Base-by-base conservation (phyloP, 2,329 filamentous ascomycete species). In the Aspergillus floridensis region DNA sequence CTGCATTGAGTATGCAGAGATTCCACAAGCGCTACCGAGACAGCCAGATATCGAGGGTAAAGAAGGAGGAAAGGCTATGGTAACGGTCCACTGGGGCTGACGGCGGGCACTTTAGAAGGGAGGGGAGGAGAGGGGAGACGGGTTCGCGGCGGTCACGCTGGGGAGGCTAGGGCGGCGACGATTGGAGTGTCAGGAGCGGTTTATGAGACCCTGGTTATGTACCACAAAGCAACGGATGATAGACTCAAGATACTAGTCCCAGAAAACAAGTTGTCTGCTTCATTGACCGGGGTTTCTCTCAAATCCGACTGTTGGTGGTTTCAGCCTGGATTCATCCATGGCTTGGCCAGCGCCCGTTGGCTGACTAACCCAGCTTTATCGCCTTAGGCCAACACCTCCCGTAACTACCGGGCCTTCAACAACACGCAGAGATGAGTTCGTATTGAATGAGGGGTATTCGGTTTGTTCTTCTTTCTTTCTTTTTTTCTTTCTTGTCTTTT, bases 1-100 rank as follows among this genome's bases (percentile, higher is more conserved):
- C 70, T 61, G 69, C 74, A 76, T 76, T 73, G 73, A 68, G 62
- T 57, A 57, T 49, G 49, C 6, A 29, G 50, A 49, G 22, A 35
- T 21, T 49, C 47, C 26, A 56, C 59, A 44, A 49, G 26, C 22
- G 49, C 38, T 50, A 56, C 31, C 44, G 50, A 21, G 47, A 41
- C 38, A 29, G 24, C 46, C 26, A 47, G 21, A 16, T 29, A 22
- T 32, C 16, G 32, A 52, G 41, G 54, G 41, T 26, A 29, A 44
- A n/a, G n/a, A 56, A 32, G 38, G 50, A 55, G 56, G 24, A 24
- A 57, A 38, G 31, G 56, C 56, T 57, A 46, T 55, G 22, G 57
- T 44, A 56, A 48, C 58, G 41, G 59, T 50, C 19, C 53, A 22
- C 41, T 44, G 38, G 31, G 41, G 56, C 57, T 59, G 54, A 58